Conservation (phyloP, 306 rosid species). For the Cucumis sativus region DNA sequence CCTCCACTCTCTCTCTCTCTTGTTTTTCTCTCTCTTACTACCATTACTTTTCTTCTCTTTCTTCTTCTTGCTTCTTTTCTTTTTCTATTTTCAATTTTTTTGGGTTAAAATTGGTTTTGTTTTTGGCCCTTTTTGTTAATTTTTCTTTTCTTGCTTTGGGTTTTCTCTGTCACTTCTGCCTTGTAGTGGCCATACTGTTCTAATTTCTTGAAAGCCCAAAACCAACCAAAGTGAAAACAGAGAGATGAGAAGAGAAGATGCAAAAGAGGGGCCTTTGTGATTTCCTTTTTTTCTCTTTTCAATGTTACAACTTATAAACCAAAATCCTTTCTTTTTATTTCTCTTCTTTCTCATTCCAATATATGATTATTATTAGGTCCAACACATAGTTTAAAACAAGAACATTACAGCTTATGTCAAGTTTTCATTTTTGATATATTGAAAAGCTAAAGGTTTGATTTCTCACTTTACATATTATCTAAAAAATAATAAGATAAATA, state of each 20-base stretch:
- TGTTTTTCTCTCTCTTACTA: background rate
- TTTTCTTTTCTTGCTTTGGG: background rate
- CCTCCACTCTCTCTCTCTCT: constrained; percentile 20
- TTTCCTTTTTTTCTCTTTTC: background rate
- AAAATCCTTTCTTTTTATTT: too few relatives aligned
- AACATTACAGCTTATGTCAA: too few relatives aligned
- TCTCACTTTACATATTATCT: too few relatives aligned
- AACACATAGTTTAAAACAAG: too few relatives aligned
- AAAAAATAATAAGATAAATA: too few relatives aligned
- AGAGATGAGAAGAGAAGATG: background rate
- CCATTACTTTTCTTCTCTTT: background rate
- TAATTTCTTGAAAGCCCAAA: background rate
- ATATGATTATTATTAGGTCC: too few relatives aligned
- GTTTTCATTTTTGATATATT: too few relatives aligned
- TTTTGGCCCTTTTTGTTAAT: background rate
- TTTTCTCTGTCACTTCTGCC: background rate
- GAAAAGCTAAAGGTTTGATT: too few relatives aligned
- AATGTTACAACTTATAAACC: too few relatives aligned
- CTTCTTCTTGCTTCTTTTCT: background rate
- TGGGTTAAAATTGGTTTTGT: background rate
- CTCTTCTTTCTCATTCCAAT: too few relatives aligned
- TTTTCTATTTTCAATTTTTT: background rate
- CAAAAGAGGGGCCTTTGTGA: background rate
- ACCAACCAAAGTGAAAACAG: background rate
- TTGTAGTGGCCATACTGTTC: constrained; percentile 5